Conservation (phyloP, 176 grass and related monocot species). For the Bonia amplexicaulis region DNA sequence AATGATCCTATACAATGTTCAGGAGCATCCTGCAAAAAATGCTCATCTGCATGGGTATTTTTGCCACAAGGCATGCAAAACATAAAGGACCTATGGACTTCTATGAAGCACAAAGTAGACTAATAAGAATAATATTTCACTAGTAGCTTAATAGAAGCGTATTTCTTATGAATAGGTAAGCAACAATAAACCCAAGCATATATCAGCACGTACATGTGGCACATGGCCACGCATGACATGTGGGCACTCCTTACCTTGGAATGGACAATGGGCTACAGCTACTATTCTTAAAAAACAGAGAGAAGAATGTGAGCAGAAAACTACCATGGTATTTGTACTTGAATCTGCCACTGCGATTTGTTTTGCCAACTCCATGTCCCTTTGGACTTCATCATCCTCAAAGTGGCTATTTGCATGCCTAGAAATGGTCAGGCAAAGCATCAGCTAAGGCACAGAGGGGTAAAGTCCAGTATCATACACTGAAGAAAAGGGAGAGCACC, state of each 20-base stretch:
- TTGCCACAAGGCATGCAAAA: not conserved
- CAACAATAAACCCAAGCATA: not conserved
- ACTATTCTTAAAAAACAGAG: not conserved
- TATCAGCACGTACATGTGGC: not conserved
- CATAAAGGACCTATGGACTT: not conserved
- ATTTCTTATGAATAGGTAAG: not conserved
- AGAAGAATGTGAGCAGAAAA: not conserved
- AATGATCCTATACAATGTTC: not conserved
- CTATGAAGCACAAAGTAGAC: not conserved
- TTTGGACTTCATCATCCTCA: slow-evolving; percentile 58
- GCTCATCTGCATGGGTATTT: not conserved
- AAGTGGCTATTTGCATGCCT: slow-evolving; percentile 94
- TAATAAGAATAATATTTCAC: not conserved
- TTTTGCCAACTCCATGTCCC: slow-evolving; percentile 65
- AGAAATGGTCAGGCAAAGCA: not conserved
- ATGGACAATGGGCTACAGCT: not conserved
- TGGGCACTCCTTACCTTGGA: not conserved
- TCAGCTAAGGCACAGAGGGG: not conserved
- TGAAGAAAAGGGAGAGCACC: not conserved
- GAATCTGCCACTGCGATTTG: slow-evolving; percentile 46
- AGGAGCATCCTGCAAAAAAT: slow-evolving; percentile 45
- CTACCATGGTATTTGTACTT: slow-evolving; percentile 36
- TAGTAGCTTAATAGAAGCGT: not conserved
- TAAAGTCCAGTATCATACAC: too few species aligned
- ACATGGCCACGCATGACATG: not conserved